Evolutionary conservation across 2,329 filamentous ascomycete species (phyloP).

Genomic region (Epichloe sp.): DNA sequence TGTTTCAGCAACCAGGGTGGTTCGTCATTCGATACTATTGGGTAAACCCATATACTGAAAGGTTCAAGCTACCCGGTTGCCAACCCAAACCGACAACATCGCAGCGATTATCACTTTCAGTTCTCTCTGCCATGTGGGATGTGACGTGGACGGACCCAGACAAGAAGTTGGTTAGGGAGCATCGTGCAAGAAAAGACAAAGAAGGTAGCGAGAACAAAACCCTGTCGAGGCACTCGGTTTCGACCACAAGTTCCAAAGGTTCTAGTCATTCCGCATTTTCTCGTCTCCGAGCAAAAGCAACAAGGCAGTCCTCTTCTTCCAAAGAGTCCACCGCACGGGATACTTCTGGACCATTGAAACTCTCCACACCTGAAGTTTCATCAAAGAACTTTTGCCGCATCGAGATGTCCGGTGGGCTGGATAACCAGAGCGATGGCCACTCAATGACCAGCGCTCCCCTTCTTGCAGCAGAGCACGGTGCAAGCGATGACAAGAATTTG

Average conservation of each 20-base stretch:
- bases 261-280: constrained; percentile 5
- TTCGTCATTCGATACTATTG: constrained; percentile 3
- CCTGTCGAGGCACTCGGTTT: constrained; percentile 3
- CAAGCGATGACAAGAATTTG: background rate
- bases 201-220: constrained; percentile 7
- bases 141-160: constrained; percentile 45
- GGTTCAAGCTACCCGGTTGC: background rate
- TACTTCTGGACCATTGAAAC: background rate
- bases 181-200: constrained; percentile 34
- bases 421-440: background rate
- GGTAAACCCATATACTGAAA: background rate
- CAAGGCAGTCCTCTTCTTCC: constrained; percentile 4
- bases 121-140: constrained; percentile 36
- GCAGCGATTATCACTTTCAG: background rate
- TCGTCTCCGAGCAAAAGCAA: constrained; percentile 18
- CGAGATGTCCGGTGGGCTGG: constrained; percentile 1
- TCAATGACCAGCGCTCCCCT: background rate
- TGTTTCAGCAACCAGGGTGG: constrained; percentile 4
- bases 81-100: background rate
- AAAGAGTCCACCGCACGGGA: background rate
- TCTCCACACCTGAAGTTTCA: background rate
- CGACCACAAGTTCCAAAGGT: constrained; percentile 5
- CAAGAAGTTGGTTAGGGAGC: constrained; percentile 38
- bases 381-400: constrained; percentile 1
- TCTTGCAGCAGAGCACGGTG: background rate